phyloP scores from a whole-genome alignment of 2,329 filamentous ascomycete species.

The Mariannaea sp. region DNA sequence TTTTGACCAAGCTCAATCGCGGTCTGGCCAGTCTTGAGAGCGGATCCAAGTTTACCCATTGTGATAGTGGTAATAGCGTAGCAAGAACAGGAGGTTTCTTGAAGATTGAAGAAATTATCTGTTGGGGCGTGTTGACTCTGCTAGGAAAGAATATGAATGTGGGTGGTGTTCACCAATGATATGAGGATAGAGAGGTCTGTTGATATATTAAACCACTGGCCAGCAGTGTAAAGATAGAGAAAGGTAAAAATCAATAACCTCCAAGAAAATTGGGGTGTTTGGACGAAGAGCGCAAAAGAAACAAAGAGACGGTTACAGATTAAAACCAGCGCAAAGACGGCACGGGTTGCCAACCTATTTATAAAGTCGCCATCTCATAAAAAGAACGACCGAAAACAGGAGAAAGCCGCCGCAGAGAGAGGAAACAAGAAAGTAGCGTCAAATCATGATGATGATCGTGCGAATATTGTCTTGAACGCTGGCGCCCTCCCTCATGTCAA shows the following conservation, averaged over 20 bases:
- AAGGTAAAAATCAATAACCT: conserved; percentile 1
- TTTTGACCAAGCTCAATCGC: conserved; percentile 42
- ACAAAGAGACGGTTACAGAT: too few species aligned
- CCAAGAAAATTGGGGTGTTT: not conserved
- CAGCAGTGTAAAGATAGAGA: conserved; percentile 23
- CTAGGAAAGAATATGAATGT: too few species aligned
- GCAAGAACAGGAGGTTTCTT: not conserved
- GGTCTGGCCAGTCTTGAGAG: conserved; percentile 42
- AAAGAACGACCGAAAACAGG: conserved; percentile 2
- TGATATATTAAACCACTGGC: conserved; percentile 14
- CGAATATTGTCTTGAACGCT: conserved; percentile 12
- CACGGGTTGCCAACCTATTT: too few species aligned
- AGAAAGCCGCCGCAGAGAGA: too few species aligned
- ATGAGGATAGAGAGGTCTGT: not conserved
- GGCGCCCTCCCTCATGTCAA: not conserved
- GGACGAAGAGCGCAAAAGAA: conserved; percentile 9
- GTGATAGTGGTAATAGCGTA: conserved; percentile 1
- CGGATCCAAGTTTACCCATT: conserved; percentile 40
- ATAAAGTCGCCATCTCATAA: too few species aligned
- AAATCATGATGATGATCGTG: not conserved
- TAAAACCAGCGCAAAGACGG: too few species aligned
- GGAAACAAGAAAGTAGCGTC: too few species aligned
- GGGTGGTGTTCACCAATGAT: not conserved
- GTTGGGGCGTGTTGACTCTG: too few species aligned
- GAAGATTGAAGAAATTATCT: too few species aligned